Conservation (phyloP, 106 monocot genomes). For the Vanilla planifolia region DNA sequence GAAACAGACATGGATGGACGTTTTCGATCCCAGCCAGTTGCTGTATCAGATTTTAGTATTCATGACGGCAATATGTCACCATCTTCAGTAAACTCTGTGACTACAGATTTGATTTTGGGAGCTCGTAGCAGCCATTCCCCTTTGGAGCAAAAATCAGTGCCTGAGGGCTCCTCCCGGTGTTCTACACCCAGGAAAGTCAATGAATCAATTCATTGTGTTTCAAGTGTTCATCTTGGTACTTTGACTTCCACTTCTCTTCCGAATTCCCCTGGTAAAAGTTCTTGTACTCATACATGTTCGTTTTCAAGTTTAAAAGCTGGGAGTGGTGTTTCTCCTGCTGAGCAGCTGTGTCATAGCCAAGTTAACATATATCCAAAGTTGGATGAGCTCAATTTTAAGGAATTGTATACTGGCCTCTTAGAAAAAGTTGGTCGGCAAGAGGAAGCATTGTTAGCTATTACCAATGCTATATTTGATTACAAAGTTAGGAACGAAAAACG, state of each 20-base stretch:
- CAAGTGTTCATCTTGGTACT: slow-evolving; percentile 9
- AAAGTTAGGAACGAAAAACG: slow-evolving; percentile 31
- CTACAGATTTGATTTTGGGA: slow-evolving; percentile 76
- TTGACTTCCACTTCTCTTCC: slow-evolving; percentile 1
- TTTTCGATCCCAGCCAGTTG: slow-evolving; percentile 13
- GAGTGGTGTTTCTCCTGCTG: slow-evolving; percentile 9
- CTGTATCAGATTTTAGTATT: slow-evolving; percentile 12
- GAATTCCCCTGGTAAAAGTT: slow-evolving; percentile 1
- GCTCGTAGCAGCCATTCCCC: slow-evolving; percentile 22
- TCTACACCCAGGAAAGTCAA: slow-evolving; percentile 24
- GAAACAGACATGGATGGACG: slow-evolving; percentile 26
- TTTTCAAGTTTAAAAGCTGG: slow-evolving; percentile 7
- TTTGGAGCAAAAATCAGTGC: slow-evolving; percentile 10
- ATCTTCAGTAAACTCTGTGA: slow-evolving; percentile 52
- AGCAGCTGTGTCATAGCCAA: neutral
- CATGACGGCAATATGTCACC: slow-evolving; percentile 40
- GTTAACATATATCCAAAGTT: slow-evolving; percentile 15
- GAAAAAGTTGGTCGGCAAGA: slow-evolving; percentile 74
- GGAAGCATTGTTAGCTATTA: slow-evolving; percentile 60
- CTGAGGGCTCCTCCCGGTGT: slow-evolving; percentile 1
- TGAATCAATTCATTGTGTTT: slow-evolving; percentile 9
- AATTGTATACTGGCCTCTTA: slow-evolving; percentile 36
- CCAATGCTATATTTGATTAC: slow-evolving; percentile 29
- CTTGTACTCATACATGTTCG: neutral
- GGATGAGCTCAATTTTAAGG: slow-evolving; percentile 50